Conservation (phyloP, 306 rosid species). For the Cucumis cinereus region DNA sequence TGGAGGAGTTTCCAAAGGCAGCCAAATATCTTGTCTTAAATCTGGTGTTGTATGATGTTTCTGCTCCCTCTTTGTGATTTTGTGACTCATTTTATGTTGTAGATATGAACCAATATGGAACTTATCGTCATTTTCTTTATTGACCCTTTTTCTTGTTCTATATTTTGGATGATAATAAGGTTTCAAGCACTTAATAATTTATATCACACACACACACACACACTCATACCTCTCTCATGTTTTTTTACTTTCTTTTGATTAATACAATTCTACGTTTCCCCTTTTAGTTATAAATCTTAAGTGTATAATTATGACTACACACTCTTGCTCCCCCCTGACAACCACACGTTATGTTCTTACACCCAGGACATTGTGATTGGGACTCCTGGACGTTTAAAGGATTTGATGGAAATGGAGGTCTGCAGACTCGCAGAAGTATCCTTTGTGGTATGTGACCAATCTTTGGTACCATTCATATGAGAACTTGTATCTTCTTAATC, state of each 20-base stretch:
- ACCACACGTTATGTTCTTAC: neutral
- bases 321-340: neutral
- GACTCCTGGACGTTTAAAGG: slow-evolving; percentile 95
- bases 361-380: slow-evolving; percentile 82
- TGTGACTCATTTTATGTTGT: neutral
- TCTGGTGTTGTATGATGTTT: slow-evolving; percentile 75
- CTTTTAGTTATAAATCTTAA: too few relatives aligned
- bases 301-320: too few relatives aligned
- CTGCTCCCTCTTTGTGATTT: slow-evolving; percentile 13
- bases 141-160: neutral
- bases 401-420: slow-evolving; percentile 79
- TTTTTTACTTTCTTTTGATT: neutral
- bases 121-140: neutral
- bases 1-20: slow-evolving; percentile 89
- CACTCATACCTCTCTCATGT: neutral
- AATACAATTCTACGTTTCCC: neutral
- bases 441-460: slow-evolving; percentile 53
- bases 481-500: neutral
- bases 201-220: neutral
- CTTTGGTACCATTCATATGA: neutral
- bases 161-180: neutral
- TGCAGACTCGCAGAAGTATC: slow-evolving; percentile 63
- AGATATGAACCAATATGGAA: neutral
- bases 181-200: neutral
- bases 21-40: slow-evolving; percentile 65